Evolutionary conservation across 495 filamentous ascomycete species (phyloP).

Genomic region (Aspergillus cavernicola): DNA sequence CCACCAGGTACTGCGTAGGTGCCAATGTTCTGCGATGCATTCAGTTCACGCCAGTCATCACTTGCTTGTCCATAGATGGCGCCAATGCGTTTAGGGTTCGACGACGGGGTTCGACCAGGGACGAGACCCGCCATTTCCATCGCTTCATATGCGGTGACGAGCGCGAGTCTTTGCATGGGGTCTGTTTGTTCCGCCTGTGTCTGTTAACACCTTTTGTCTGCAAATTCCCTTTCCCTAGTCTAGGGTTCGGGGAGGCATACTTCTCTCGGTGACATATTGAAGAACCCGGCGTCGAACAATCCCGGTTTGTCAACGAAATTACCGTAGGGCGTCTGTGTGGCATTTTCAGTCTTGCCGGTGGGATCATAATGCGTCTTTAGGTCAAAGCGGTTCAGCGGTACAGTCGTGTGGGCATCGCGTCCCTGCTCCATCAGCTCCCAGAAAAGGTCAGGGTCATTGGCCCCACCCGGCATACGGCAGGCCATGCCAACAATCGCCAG

Average conservation of each 20-base stretch:
- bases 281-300: slow-evolving; percentile 32
- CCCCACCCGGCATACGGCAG: slow-evolving; percentile 49
- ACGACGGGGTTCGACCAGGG: slow-evolving; percentile 22
- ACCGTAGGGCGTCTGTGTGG: slow-evolving; percentile 33
- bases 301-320: slow-evolving; percentile 33
- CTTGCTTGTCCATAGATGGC: slow-evolving; percentile 32
- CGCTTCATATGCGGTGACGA: slow-evolving; percentile 39
- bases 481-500: slow-evolving; percentile 58
- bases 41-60: slow-evolving; percentile 32
- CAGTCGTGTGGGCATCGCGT: slow-evolving; percentile 29
- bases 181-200: slow-evolving; percentile 17
- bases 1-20: slow-evolving; percentile 28
- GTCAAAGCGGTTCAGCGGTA: slow-evolving; percentile 44
- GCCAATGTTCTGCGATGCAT: slow-evolving; percentile 24
- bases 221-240: neutral
- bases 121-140: slow-evolving; percentile 32
- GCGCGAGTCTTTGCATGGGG: slow-evolving; percentile 29
- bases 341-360: slow-evolving; percentile 33
- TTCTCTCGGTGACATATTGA: slow-evolving; percentile 30
- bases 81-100: slow-evolving; percentile 26
- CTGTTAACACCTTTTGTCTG: neutral
- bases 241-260: neutral
- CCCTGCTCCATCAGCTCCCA: slow-evolving; percentile 42
- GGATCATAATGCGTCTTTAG: slow-evolving; percentile 40
- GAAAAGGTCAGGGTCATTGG: slow-evolving; percentile 14